Base-by-base conservation (phyloP, 768 basidiomycete species). In the Lenzites betulinus region DNA sequence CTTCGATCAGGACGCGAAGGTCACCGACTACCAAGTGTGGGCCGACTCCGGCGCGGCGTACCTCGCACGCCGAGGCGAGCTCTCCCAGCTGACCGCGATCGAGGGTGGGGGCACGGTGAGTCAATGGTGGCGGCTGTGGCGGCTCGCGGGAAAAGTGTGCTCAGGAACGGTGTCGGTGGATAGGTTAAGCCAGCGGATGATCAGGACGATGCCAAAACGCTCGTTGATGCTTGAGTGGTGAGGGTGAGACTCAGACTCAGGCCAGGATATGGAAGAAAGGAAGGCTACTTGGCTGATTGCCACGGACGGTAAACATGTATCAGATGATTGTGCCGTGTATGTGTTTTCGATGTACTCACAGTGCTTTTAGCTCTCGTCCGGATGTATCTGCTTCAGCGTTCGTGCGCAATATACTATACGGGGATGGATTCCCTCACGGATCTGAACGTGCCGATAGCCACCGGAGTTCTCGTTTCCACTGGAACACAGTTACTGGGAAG, bases 21-120 rank as follows among this genome's bases (percentile, higher is more conserved):
- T 89, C n/a, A 75, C 75, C 23, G 74, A 78, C 43, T 87, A 86
- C 76, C 82, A 88, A 66, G 78, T 88, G 2, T 89, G 87, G 86
- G 84, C 83, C 12, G 87, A 89, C 70, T 83, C 86, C 7, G 86
- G 85, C 12, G 82, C 86, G 6, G 79, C 83, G 11, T 86, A 85
- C 70, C 76, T 88, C 15, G 86, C 85, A 6, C 77, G 81, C 39
- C 75, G 70, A 23, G 84, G 86, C n/a, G 66, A 75, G 67, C 69
- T 85, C 36, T 22, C 26, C 36, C 33, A 49, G 55, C n/a, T 62
- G 55, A 57, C 28, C 54, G 15, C 11, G 38, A 39, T 39, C 38
- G 46, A 28, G 23, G 16, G 11, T n/a, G 53, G 3, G 49, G 39
- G 51, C 46, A 58, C 50, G 61, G 61, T 62, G 50, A 12, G 61